These are phyloP conservation scores for Mucor sp. DNA, from an alignment of 371 early-diverging fungal species.

Conservation along the genomic window DNA sequence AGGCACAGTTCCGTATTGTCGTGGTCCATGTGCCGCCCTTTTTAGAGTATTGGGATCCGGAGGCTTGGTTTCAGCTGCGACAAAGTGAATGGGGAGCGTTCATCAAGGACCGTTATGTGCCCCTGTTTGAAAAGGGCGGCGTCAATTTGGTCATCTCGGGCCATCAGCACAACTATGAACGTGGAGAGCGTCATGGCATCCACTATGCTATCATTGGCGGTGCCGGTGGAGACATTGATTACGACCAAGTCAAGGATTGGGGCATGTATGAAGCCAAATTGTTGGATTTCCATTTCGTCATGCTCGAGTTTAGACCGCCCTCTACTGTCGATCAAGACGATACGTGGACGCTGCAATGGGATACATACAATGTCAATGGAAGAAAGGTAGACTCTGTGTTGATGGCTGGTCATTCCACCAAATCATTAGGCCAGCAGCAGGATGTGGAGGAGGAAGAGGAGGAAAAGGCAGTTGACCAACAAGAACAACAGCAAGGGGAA, in stretches of 20 bases:
- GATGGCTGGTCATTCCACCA: constrained; percentile 10
- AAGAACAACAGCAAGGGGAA: background rate
- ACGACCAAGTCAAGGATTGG: constrained; percentile 69
- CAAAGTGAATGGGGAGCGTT: constrained; percentile 78
- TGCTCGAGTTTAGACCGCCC: constrained; percentile 51
- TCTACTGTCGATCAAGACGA: background rate
- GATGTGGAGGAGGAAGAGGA: too few species aligned
- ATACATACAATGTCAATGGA: constrained; percentile 37
- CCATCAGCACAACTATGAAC: constrained; percentile 83
- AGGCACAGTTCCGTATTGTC: constrained; percentile 67
- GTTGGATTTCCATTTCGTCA: constrained; percentile 60
- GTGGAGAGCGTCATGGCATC: constrained; percentile 55
- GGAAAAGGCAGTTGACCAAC: background rate
- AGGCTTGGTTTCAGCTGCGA: constrained; percentile 64
- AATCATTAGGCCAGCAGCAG: background rate
- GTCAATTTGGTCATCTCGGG: constrained; percentile 82
- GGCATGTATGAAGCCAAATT: constrained; percentile 59
- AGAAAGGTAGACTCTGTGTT: constrained; percentile 27
- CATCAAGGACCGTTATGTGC: constrained; percentile 66
- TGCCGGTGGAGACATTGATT: constrained; percentile 74
- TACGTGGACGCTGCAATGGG: constrained; percentile 44
- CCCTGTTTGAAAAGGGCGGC: constrained; percentile 63
- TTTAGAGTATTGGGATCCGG: constrained; percentile 80
- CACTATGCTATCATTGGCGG: constrained; percentile 76
- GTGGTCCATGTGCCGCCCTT: constrained; percentile 82